Evolutionary conservation across 2,329 filamentous ascomycete species (phyloP).

Genomic region (Pseudogymnoascus sp.): DNA sequence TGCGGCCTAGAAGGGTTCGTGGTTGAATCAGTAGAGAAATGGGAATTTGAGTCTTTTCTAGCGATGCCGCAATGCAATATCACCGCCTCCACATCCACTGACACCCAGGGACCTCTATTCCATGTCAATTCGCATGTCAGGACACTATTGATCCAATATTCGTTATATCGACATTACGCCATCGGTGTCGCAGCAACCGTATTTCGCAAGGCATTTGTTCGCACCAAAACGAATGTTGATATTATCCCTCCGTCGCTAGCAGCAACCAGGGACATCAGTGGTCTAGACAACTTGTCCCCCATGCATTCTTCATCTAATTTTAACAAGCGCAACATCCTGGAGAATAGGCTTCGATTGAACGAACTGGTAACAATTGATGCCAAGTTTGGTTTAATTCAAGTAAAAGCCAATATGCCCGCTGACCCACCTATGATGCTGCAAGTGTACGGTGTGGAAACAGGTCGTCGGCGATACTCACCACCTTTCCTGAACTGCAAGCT

Average conservation of each 20-base stretch:
- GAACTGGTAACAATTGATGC: constrained; percentile 78
- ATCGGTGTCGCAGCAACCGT: constrained; percentile 73
- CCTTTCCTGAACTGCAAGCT: constrained; percentile 73
- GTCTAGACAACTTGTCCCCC: constrained; percentile 23
- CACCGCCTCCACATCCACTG: constrained; percentile 73
- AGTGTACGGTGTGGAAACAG: constrained; percentile 71
- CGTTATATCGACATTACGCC: constrained; percentile 86
- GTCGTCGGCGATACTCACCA: constrained; percentile 76
- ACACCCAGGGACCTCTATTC: constrained; percentile 78
- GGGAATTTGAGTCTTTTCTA: constrained; percentile 79
- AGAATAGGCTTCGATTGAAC: constrained; percentile 13
- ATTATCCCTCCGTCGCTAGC: constrained; percentile 1
- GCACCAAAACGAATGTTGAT: constrained; percentile 38
- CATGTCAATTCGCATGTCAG: constrained; percentile 76
- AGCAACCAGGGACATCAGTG: constrained; percentile 13
- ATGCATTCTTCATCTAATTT: constrained; percentile 22
- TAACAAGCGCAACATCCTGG: constrained; percentile 11
- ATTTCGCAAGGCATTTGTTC: constrained; percentile 59
- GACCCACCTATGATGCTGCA: constrained; percentile 92
- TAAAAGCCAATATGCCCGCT: constrained; percentile 80
- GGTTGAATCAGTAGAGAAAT: constrained; percentile 75
- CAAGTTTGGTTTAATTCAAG: constrained; percentile 70
- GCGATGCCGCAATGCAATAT: constrained; percentile 81
- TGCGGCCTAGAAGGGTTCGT: constrained; percentile 83
- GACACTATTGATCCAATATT: constrained; percentile 77